Evolutionary conservation across 768 basidiomycete species (phyloP), one percentile per base, ranked within the genome.

Genomic region (Sarcodon aspratus): DNA sequence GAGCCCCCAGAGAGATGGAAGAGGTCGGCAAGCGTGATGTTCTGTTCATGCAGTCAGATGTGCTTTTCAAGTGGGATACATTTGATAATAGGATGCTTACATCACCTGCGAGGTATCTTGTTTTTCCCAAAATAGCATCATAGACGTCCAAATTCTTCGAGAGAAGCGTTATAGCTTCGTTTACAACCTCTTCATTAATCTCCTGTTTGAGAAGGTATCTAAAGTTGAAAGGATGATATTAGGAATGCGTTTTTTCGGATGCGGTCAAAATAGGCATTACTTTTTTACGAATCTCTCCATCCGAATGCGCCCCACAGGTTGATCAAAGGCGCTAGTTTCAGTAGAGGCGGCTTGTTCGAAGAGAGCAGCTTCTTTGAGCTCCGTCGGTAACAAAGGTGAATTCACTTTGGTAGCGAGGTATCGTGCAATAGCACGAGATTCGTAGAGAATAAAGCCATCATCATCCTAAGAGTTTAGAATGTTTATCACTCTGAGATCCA

Each of bases 391-490:
- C 9, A 46, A 7, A 9, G 81, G 80, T 13, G 76, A 63, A 12
- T 50, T 27, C 75, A 73, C 56, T 79, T 82, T 80, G 33, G 60
- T 60, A 27, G 66, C 70, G 51, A 82, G 55, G 55, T 82, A 84
- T 5, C 74, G 70, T 33, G 56, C 57, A 52, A 83, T 81, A 1
- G 81, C 80, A 7, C 79, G 74, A 36, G 70, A 72, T 55, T 82
- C 80, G 58, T 70, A 82, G 32, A 85, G 53, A 45, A 73, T 63
- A 61, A 79, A 74, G 1, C 77, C 81, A 18, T 76, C 77, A 17
- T 82, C 81, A 43, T 78, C 46, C 18, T 55, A 74, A 48, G 82
- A 67, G 58, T 71, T 27, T 5, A 2, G 5, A 27, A 5, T 27
- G 21, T 27, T 27, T 5, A 27, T 27, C 21, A 27, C 21, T 3